Percentiles rank a stretch among this genome's conserved stretches.
Evolutionary conservation across 1,284 basidiomycete species (phyloP).

Genomic region (Ustilago loliicola): DNA sequence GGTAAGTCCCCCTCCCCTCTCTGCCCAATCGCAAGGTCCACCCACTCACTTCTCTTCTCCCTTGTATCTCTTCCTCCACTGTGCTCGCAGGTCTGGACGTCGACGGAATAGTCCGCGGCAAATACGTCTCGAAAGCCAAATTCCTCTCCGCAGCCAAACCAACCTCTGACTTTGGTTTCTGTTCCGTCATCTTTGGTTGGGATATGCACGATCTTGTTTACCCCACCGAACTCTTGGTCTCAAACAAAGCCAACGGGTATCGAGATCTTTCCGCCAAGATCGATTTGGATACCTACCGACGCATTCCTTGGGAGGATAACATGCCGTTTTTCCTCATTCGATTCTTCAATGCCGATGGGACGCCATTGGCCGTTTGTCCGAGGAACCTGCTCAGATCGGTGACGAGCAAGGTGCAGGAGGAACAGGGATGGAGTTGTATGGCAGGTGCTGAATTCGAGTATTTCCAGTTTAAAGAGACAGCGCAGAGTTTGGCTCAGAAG

Average conservation of each 20-base stretch:
- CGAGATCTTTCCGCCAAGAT: constrained; percentile 86
- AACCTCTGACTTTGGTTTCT: constrained; percentile 74
- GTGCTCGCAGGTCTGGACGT: constrained; percentile 53
- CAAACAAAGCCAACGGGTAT: constrained; percentile 91
- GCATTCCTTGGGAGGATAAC: constrained; percentile 91
- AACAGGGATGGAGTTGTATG: constrained; percentile 70
- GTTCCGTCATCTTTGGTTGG: constrained; percentile 62
- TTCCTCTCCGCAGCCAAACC: constrained; percentile 86
- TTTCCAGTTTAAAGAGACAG: constrained; percentile 91
- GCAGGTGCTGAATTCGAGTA: constrained; percentile 95
- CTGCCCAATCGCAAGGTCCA: not conserved
- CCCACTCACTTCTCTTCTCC: not conserved
- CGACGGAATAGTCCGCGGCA: constrained; percentile 92
- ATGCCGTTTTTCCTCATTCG: constrained; percentile 92
- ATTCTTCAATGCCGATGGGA: constrained; percentile 79
- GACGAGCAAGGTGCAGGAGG: constrained; percentile 71
- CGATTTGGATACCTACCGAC: constrained; percentile 82
- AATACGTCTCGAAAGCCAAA: constrained; percentile 94
- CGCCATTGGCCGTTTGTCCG: constrained; percentile 82
- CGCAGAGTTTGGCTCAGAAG: constrained; percentile 82
- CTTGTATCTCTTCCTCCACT: not conserved
- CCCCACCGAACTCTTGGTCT: constrained; percentile 85
- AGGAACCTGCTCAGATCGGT: constrained; percentile 81
- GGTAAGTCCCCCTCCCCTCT: constrained; percentile 3
- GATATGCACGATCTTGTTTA: constrained; percentile 73